phyloP scores from a whole-genome alignment of 1,284 basidiomycete species.

The Cystobasidiaceae sp. region DNA sequence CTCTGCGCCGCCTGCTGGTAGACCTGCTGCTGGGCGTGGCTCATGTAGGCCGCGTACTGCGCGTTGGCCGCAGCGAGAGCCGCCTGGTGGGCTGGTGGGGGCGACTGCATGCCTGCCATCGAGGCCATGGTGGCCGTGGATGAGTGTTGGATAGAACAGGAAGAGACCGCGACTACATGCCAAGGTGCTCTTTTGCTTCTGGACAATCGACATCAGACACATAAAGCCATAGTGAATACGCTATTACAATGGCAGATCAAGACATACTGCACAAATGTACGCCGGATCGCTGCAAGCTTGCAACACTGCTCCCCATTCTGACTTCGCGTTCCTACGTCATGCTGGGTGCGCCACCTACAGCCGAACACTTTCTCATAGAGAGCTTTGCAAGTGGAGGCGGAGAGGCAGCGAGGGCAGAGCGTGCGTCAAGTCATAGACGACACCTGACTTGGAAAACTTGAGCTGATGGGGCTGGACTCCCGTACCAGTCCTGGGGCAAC shows the following conservation, averaged over 20 bases:
- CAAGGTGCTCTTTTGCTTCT: not conserved
- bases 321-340: not conserved
- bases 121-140: too few species aligned
- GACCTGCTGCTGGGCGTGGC: slow-evolving; percentile 24
- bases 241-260: slow-evolving; percentile 11
- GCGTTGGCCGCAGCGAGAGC: not conserved
- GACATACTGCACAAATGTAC: slow-evolving; percentile 17
- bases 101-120: not conserved
- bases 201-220: not conserved
- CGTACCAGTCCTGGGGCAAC: slow-evolving; percentile 15
- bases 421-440: not conserved
- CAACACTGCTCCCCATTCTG: not conserved
- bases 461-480: not conserved
- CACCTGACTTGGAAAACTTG: not conserved
- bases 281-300: not conserved
- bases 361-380: slow-evolving; percentile 28
- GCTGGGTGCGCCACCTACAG: not conserved
- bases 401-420: slow-evolving; percentile 18
- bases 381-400: slow-evolving; percentile 27
- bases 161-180: not conserved
- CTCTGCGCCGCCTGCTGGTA: slow-evolving; percentile 14
- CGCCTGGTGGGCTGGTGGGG: not conserved
- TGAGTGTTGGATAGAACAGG: too few species aligned
- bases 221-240: too few species aligned
- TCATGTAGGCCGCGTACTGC: not conserved